Conservation (phyloP, 2,329 filamentous ascomycete genomes). For the Fusarium papillatum region DNA sequence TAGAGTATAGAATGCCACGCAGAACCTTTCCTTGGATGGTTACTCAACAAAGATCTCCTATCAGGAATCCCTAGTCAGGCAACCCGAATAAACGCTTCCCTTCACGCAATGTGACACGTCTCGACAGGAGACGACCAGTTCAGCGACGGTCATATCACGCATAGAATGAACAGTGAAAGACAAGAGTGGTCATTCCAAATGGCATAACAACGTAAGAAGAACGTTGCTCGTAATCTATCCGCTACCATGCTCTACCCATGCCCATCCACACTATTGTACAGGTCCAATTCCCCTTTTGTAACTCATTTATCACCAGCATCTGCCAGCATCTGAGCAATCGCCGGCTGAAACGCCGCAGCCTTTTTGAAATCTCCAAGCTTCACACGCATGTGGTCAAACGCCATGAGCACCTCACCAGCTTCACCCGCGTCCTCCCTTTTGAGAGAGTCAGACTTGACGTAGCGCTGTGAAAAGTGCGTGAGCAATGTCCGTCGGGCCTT, state of each 20-base stretch:
- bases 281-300: neutral
- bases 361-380: slow-evolving; percentile 78
- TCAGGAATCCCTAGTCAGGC: too few species aligned
- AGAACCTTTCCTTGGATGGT: neutral
- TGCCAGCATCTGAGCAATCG: slow-evolving; percentile 36
- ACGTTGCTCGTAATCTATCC: neutral
- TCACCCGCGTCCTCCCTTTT: slow-evolving; percentile 49
- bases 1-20: neutral
- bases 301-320: slow-evolving; percentile 29
- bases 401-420: slow-evolving; percentile 70
- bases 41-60: too few species aligned
- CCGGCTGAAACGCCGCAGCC: slow-evolving; percentile 59
- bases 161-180: neutral
- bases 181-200: neutral
- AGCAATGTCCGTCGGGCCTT: slow-evolving; percentile 83
- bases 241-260: neutral
- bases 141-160: neutral
- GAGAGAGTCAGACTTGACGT: slow-evolving; percentile 73
- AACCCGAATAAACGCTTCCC: neutral
- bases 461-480: slow-evolving; percentile 96
- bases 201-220: neutral
- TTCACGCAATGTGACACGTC: neutral
- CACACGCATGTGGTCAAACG: slow-evolving; percentile 85
- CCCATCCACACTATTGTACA: neutral
- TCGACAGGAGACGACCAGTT: neutral